Conservation (phyloP, 202 grass and related monocot species). For the Tripidium arundinaceum region DNA sequence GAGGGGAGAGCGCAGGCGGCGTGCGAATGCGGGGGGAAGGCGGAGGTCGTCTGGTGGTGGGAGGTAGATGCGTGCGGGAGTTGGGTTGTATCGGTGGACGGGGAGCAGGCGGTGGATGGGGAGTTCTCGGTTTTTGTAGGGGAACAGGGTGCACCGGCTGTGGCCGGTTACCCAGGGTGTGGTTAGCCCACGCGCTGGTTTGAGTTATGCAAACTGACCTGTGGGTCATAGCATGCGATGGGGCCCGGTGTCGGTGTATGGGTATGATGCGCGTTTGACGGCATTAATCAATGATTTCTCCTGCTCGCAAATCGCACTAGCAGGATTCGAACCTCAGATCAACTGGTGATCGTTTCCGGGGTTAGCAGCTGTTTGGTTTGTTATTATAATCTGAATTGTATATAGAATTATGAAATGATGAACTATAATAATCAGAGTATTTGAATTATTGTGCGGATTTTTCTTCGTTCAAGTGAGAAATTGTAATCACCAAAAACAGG, state of each 20-base stretch:
- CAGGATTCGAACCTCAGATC: background rate
- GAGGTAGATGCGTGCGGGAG: background rate
- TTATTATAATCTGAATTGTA: background rate
- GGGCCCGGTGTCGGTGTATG: background rate
- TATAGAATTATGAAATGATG: background rate
- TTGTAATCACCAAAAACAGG: too few species aligned
- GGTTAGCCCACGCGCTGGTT: background rate
- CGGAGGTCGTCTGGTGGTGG: background rate
- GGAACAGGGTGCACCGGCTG: background rate
- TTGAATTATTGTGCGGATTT: background rate
- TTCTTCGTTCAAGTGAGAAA: background rate
- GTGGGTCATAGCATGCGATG: background rate
- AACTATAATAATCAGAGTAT: background rate
- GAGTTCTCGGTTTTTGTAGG: background rate
- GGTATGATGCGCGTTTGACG: background rate
- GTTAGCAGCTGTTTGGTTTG: background rate
- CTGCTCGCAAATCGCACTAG: background rate
- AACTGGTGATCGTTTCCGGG: background rate
- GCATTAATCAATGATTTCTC: background rate
- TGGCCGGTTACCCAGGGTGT: background rate
- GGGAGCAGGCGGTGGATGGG: constrained; percentile 2
- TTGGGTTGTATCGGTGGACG: background rate
- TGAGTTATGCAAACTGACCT: background rate
- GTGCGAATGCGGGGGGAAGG: background rate
- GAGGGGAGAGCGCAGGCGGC: background rate